Evolutionary conservation across 345 rosid genomes (phyloP).

Genomic region (Aethionema arabicum): DNA sequence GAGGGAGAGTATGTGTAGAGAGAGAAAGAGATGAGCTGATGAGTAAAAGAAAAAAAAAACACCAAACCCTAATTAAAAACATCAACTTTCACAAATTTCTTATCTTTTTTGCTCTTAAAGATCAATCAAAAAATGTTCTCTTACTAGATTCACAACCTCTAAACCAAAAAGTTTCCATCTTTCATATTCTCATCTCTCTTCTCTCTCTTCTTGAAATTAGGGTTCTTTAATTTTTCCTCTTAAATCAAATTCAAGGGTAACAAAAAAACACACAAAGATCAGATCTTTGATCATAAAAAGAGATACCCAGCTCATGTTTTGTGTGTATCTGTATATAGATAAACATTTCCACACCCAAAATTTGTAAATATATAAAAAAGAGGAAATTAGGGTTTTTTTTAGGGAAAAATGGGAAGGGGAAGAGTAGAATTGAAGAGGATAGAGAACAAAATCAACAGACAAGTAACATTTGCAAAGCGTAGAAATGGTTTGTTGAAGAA

Average conservation of each 20-base stretch:
- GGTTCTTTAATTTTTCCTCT: not conserved
- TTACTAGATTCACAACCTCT: slow-evolving; percentile 27
- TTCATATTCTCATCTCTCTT: slow-evolving; percentile 20
- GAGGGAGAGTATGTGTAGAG: slow-evolving; percentile 26
- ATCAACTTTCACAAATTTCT: slow-evolving; percentile 31
- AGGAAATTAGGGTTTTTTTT: slow-evolving; percentile 8
- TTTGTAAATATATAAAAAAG: slow-evolving; percentile 24
- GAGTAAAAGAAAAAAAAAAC: slow-evolving; percentile 48
- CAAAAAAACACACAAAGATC: slow-evolving; percentile 15
- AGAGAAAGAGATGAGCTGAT: slow-evolving; percentile 28
- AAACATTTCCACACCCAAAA: slow-evolving; percentile 25
- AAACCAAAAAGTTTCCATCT: slow-evolving; percentile 1
- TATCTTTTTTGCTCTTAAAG: slow-evolving; percentile 33
- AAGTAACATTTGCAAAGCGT: slow-evolving; percentile 95
- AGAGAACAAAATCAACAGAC: slow-evolving; percentile 99
- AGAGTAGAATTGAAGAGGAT: slow-evolving; percentile 99
- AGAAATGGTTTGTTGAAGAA: slow-evolving; percentile 95
- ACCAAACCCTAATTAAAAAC: slow-evolving; percentile 46
- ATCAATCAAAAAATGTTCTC: slow-evolving; percentile 17
- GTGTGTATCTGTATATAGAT: slow-evolving; percentile 37
- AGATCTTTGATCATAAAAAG: slow-evolving; percentile 31
- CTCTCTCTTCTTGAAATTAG: slow-evolving; percentile 24
- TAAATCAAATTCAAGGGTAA: not conserved
- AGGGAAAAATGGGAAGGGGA: slow-evolving; percentile 76
- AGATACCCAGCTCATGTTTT: slow-evolving; percentile 26